phyloP scores from a whole-genome alignment of 208 protist genomes.

The Acanthamoeba culbertsoni region DNA sequence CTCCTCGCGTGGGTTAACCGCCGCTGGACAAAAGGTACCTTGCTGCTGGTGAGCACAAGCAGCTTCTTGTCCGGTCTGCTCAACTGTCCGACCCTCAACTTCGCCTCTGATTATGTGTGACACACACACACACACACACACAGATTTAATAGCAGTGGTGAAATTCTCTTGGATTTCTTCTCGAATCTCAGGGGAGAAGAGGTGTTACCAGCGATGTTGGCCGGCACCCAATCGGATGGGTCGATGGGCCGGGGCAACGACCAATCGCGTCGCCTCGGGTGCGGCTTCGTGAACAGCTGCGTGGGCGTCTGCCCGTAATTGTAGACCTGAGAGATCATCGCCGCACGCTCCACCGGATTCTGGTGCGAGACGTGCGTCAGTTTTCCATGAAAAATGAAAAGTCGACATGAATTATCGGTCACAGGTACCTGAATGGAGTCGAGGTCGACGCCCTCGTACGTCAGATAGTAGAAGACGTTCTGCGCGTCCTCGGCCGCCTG shows the following conservation, averaged over 20 bases:
- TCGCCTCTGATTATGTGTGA: background rate
- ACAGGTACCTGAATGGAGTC: slow-evolving; percentile 55
- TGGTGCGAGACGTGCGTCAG: slow-evolving; percentile 80
- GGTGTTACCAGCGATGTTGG: background rate
- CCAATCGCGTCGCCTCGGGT: slow-evolving; percentile 17
- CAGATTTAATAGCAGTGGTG: no score
- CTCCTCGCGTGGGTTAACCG: background rate
- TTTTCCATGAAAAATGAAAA: background rate
- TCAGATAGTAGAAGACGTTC: slow-evolving; percentile 96
- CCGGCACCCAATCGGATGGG: background rate
- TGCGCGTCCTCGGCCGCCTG: slow-evolving; percentile 89
- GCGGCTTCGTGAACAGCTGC: slow-evolving; percentile 74
- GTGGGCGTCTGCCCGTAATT: slow-evolving; percentile 82
- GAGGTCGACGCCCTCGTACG: slow-evolving; percentile 86
- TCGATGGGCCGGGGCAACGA: background rate
- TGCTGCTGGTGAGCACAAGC: slow-evolving; percentile 30
- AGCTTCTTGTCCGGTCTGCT: background rate
- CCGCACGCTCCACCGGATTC: slow-evolving; percentile 72
- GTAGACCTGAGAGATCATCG: slow-evolving; percentile 77
- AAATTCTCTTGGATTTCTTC: no score
- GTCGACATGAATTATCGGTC: background rate
- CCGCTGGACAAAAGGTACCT: no score
- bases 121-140: no score
- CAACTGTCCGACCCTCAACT: background rate
- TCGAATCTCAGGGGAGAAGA: background rate